Evolutionary conservation across 352 stramenopile species (phyloP), one percentile per base, ranked within the genome.

Genomic region (Pythium periplocum): DNA sequence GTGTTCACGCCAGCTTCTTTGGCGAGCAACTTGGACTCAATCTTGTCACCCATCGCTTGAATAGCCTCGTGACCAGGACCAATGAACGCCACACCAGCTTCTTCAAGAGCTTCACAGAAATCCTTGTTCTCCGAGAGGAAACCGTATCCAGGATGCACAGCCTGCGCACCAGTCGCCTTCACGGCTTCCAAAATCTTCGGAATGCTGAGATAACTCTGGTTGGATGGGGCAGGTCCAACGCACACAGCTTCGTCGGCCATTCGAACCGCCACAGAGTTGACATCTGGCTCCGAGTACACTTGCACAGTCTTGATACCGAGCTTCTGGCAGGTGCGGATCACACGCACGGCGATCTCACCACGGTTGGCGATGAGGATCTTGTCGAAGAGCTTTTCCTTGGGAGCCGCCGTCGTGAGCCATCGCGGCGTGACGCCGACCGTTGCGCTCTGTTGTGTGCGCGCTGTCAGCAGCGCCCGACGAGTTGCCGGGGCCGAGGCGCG

Each of bases 361-460:
- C 90, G 80, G 64, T 97, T 97, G 38, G 90, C 90, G 57, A 97
- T 80, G 4, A 97, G 70, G 48, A 97, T 95, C 71, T 97, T 97
- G 57, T 86, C 72, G 62, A 97, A 88, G 60, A 51, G 45, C 45
- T 51, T 51, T 17, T 51, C 45, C 45, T 34, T 51, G 45, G 45
- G 32, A 6, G 26, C 6, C 30, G 45, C 33, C 12, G 30, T 5
- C 30, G 7, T 11, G 45, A 6, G 32, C 30, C 4, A 6, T 31
- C 31, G 45, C 45, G 6, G 45, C 30, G 17, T 26, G 38, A 8
- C 38, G 38, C 38, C 38, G 38, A 42, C 38, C 38, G 12, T 8
- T 12, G 38, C 38, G 38, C 7, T 8, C 38, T 12, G 38, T 8
- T 42, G 38, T 26, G 17, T 26, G 17, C 17, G 17, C 17, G 17